phyloP scores from a whole-genome alignment of 495 filamentous ascomycete genomes.

The Ascobolus immersus region DNA sequence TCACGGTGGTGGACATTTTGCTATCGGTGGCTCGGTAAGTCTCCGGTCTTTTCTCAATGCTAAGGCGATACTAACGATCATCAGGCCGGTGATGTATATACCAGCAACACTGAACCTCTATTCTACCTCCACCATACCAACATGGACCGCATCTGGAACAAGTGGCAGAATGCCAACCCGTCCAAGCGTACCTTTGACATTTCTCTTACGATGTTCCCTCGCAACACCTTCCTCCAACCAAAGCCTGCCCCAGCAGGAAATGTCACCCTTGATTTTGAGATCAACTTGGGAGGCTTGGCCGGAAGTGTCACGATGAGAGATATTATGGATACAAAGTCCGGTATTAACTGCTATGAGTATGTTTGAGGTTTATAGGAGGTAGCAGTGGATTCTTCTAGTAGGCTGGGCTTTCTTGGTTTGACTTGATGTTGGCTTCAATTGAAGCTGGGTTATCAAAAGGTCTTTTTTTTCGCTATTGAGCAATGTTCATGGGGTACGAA shows the following conservation, averaged over 20 bases:
- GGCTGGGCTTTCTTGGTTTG: no score
- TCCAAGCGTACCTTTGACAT: conserved; percentile 13
- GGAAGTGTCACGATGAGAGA: background rate
- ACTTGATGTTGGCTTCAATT: no score
- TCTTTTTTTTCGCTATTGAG: no score
- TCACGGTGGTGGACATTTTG: conserved; percentile 38
- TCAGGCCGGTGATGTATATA: background rate
- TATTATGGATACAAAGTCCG: conserved; percentile 8
- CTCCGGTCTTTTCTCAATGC: background rate
- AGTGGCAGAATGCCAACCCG: conserved; percentile 23
- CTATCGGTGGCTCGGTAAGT: conserved; percentile 23
- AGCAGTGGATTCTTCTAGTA: no score
- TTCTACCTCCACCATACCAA: conserved; percentile 29
- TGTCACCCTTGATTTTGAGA: conserved; percentile 17
- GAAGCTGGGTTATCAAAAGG: no score
- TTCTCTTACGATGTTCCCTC: conserved; percentile 14
- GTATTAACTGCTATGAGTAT: background rate
- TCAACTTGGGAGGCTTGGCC: conserved; percentile 10
- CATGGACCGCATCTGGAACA: conserved; percentile 26
- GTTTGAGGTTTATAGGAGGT: no score
- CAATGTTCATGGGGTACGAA: no score
- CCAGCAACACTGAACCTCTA: conserved; percentile 19
- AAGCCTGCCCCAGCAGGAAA: conserved; percentile 13
- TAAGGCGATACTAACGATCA: background rate
- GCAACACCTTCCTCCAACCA: conserved; percentile 4